Percentiles rank a stretch among this genome's conserved stretches.
Evolutionary conservation across 805 yeast genomes (phyloP).

Genomic region (Candida montana): DNA sequence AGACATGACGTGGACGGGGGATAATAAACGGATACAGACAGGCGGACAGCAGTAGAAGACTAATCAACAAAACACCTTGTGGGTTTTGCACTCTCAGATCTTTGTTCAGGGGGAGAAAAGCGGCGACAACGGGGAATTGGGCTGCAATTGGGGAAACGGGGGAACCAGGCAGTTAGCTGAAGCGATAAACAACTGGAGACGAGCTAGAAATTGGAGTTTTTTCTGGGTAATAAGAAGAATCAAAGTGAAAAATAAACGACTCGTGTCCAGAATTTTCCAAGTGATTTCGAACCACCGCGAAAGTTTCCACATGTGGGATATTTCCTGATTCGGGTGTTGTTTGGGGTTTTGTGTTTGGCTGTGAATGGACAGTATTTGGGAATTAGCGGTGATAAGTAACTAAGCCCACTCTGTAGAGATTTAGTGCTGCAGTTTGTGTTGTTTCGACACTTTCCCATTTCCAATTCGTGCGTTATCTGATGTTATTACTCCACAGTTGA

Average conservation of each 20-base stretch:
- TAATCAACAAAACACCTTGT: no score
- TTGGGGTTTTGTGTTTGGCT: conserved; percentile 5
- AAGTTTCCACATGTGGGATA: not conserved
- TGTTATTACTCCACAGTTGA: no score
- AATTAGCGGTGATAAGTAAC: no score
- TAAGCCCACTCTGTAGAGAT: no score
- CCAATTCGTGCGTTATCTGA: no score
- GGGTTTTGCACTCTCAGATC: no score
- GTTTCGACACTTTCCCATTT: no score
- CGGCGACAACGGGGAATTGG: not conserved
- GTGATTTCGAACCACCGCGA: not conserved
- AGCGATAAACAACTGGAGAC: not conserved
- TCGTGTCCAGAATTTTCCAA: not conserved
- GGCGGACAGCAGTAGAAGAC: not conserved
- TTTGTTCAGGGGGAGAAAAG: not conserved
- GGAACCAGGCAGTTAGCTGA: not conserved
- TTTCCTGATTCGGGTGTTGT: not conserved
- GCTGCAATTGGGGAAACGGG: not conserved
- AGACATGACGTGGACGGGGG: conserved; percentile 5
- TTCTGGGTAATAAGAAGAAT: not conserved
- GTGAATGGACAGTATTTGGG: no score
- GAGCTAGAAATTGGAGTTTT: not conserved
- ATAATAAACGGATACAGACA: not conserved
- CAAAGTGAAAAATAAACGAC: not conserved
- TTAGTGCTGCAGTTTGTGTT: no score